Percentiles rank a stretch among this genome's conserved stretches.
Conservation (phyloP, 73 alveolate genomes). For the Paramecium primaurelia region DNA sequence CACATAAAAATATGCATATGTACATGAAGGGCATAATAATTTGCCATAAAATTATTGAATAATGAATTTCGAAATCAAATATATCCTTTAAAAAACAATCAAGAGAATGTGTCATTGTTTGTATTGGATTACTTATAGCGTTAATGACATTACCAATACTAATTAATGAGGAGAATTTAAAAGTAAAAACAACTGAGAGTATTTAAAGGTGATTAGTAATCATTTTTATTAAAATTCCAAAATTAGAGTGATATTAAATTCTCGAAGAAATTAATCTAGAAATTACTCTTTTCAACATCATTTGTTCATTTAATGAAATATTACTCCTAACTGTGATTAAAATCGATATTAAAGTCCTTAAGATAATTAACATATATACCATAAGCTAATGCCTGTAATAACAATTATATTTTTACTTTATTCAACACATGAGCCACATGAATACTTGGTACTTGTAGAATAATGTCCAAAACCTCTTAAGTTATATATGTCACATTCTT, state of each 20-base stretch:
- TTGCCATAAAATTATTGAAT: neutral
- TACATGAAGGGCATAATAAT: neutral
- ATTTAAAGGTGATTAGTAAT: neutral
- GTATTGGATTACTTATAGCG: neutral
- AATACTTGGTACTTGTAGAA: slow-evolving; percentile 15
- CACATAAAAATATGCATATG: neutral
- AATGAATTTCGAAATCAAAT: neutral
- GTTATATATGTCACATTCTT: slow-evolving; percentile 38
- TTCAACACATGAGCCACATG: neutral
- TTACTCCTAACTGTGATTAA: neutral
- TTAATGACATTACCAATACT: neutral
- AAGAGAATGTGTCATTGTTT: neutral
- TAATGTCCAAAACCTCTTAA: neutral
- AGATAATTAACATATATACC: neutral
- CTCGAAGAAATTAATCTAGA: neutral
- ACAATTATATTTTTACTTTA: neutral
- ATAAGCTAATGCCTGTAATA: neutral
- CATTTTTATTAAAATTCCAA: neutral
- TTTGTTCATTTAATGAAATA: neutral
- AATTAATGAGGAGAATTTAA: neutral
- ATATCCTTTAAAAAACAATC: neutral
- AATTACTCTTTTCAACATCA: too few relatives aligned
- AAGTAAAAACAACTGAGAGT: neutral
- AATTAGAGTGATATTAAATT: neutral
- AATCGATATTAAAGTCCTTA: neutral